phyloP scores from a whole-genome alignment of 441 rosid genomes.

The Populus hybrid region DNA sequence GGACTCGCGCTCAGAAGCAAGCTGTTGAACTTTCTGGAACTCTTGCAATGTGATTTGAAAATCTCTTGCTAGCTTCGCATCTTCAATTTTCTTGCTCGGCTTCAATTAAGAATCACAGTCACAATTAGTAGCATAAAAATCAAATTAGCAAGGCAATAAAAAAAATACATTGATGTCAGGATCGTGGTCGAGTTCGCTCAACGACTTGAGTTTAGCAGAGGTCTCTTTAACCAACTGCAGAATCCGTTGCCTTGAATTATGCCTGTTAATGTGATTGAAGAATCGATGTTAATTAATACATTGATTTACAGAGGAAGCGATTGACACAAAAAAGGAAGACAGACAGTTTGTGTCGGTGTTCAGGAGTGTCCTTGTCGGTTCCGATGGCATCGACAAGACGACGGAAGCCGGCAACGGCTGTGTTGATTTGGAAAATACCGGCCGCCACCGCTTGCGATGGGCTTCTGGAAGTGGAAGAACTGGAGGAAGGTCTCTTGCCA shows the following conservation, averaged over 20 bases:
- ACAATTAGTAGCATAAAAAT: not conserved
- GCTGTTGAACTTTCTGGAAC: constrained; percentile 67
- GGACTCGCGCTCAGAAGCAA: constrained; percentile 67
- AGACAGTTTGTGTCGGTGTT: constrained; percentile 60
- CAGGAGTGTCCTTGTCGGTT: constrained; percentile 62
- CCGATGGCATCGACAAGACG: constrained; percentile 65
- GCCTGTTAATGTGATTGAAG: constrained; percentile 31
- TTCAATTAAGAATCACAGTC: constrained; percentile 7
- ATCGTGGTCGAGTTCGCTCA: constrained; percentile 54
- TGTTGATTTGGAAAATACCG: constrained; percentile 70
- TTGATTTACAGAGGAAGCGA: not conserved
- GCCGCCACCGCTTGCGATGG: constrained; percentile 65
- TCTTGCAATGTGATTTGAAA: constrained; percentile 56
- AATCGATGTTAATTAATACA: not conserved
- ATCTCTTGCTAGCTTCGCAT: constrained; percentile 73
- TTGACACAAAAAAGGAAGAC: not conserved
- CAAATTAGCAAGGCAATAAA: not conserved
- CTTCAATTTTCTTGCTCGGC: constrained; percentile 61
- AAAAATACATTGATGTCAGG: constrained; percentile 36
- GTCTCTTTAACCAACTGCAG: constrained; percentile 63
- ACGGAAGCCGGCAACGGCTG: constrained; percentile 60
- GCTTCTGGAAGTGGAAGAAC: constrained; percentile 30
- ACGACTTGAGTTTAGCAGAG: constrained; percentile 56
- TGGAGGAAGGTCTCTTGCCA: constrained; percentile 31
- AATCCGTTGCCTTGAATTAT: constrained; percentile 56